Conservation (phyloP, 768 basidiomycete genomes). For the Austroboletus festivus region DNA sequence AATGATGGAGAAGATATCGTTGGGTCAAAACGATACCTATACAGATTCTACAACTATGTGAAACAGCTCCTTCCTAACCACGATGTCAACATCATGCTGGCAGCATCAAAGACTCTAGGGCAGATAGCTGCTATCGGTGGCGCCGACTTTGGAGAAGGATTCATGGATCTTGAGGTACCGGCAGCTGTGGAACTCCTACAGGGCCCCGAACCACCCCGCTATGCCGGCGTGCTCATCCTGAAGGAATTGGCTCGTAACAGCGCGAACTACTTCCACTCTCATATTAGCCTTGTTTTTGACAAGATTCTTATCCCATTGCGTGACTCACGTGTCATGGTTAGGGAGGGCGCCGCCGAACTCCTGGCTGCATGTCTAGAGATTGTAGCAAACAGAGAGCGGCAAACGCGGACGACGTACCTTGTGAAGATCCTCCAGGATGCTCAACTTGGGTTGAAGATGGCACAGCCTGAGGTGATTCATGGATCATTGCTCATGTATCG, state of each 20-base stretch:
- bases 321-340: conserved; percentile 84
- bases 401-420: conserved; percentile 62
- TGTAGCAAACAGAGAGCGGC: conserved; percentile 69
- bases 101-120: conserved; percentile 89
- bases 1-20: conserved; percentile 77
- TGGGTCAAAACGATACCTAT: conserved; percentile 76
- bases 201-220: conserved; percentile 75
- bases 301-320: conserved; percentile 89
- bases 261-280: conserved; percentile 81
- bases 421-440: conserved; percentile 87
- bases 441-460: conserved; percentile 73
- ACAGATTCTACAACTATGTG: conserved; percentile 90
- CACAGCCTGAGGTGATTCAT: conserved; percentile 85
- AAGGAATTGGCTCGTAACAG: conserved; percentile 92
- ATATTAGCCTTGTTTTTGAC: conserved; percentile 85
- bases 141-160: conserved; percentile 78
- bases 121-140: conserved; percentile 84
- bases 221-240: conserved; percentile 90
- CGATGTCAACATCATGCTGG: conserved; percentile 91
- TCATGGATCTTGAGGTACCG: conserved; percentile 88
- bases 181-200: conserved; percentile 79
- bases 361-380: conserved; percentile 93
- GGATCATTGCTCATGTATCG: conserved; percentile 90
- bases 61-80: conserved; percentile 87
- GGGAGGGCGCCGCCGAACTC: conserved; percentile 91